Evolutionary conservation across 331 rosid genomes (phyloP).

Genomic region (Quercus tomentella): DNA sequence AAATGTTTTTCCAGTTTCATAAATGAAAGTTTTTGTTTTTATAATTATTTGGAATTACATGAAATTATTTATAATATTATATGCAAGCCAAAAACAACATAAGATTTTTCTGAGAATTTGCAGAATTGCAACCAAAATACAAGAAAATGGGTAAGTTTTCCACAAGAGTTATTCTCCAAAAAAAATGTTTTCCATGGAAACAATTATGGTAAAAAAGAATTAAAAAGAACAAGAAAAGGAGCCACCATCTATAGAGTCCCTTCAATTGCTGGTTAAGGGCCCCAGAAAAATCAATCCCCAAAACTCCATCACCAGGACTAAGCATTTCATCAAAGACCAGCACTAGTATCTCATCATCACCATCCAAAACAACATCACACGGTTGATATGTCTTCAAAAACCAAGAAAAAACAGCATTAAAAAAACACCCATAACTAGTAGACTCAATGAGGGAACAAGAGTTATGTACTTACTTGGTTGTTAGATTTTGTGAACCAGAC

Average conservation of each 20-base stretch:
- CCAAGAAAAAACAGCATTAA: neutral
- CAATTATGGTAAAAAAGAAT: neutral
- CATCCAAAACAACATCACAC: constrained; percentile 39
- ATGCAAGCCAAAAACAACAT: too few relatives aligned
- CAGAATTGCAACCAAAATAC: too few relatives aligned
- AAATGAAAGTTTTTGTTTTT: too few relatives aligned
- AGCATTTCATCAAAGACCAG: constrained; percentile 51
- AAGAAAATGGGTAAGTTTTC: too few relatives aligned
- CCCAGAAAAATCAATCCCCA: constrained; percentile 56
- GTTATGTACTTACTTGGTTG: constrained; percentile 40
- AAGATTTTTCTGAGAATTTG: too few relatives aligned
- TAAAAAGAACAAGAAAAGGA: neutral
- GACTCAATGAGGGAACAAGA: neutral
- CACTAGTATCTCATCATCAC: constrained; percentile 52
- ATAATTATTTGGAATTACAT: too few relatives aligned
- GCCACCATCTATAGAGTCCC: constrained; percentile 58
- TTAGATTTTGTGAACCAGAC: constrained; percentile 39
- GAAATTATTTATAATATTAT: too few relatives aligned
- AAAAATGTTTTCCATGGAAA: neutral
- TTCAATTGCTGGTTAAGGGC: constrained; percentile 43
- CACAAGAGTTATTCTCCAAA: neutral
- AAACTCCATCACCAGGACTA: constrained; percentile 44
- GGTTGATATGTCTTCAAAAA: constrained; percentile 32
- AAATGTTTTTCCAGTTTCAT: too few relatives aligned
- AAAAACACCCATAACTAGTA: neutral